These are phyloP conservation scores for Cryptococcus sp. DNA, from an alignment of 1,284 basidiomycete species.

Conservation along the genomic window DNA sequence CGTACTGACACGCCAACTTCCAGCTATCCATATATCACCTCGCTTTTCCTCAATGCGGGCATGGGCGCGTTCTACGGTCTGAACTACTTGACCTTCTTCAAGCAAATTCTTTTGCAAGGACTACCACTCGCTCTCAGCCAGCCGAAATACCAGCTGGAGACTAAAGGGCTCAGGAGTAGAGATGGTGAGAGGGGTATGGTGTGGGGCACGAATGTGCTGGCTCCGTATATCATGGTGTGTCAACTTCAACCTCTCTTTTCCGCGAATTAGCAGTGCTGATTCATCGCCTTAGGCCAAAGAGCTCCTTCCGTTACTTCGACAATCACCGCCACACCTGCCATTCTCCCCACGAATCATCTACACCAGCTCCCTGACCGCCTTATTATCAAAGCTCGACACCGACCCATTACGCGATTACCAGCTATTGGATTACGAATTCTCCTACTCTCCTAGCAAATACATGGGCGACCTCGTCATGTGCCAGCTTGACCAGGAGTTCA, in stretches of 20 bases:
- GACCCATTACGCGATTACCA: constrained; percentile 67
- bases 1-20: not conserved
- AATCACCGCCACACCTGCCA: constrained; percentile 43
- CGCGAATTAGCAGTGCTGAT: not conserved
- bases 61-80: constrained; percentile 66
- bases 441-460: constrained; percentile 78
- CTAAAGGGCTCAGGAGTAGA: constrained; percentile 62
- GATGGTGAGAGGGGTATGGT: constrained; percentile 74
- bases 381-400: constrained; percentile 59
- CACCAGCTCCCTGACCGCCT: constrained; percentile 73
- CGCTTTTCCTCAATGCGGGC: constrained; percentile 81
- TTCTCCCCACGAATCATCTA: constrained; percentile 70
- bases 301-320: constrained; percentile 43
- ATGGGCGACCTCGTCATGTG: constrained; percentile 72
- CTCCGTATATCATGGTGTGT: constrained; percentile 74
- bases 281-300: constrained; percentile 41
- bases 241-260: not conserved
- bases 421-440: constrained; percentile 61
- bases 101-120: constrained; percentile 59
- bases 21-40: constrained; percentile 80
- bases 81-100: constrained; percentile 59
- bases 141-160: constrained; percentile 67
- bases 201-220: constrained; percentile 85
- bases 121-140: constrained; percentile 59
- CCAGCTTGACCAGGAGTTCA: constrained; percentile 58